Percentiles rank a stretch among this genome's conserved stretches.
phyloP scores from a whole-genome alignment of 164 flowering plant species.

The Echeveria elegans region DNA sequence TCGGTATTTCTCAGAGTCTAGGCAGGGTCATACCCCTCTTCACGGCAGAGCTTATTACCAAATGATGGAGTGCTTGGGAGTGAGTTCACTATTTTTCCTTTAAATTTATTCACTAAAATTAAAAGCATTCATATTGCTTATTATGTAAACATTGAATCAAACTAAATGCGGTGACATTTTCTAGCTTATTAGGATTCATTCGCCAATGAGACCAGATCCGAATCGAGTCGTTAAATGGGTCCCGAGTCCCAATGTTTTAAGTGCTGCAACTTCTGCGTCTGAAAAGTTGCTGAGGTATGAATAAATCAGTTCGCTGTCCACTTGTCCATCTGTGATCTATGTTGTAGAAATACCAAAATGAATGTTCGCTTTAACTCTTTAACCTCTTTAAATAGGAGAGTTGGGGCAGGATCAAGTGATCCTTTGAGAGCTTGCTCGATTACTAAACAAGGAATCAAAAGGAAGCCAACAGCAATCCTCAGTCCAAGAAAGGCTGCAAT shows the following conservation, averaged over 20 bases:
- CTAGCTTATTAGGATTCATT: slow-evolving; percentile 89
- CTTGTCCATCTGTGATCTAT: background rate
- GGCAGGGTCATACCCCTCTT: slow-evolving; percentile 90
- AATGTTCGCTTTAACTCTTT: background rate
- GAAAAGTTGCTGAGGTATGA: slow-evolving; percentile 70
- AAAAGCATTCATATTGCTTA: background rate
- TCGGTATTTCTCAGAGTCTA: slow-evolving; percentile 89
- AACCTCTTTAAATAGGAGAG: slow-evolving; percentile 30
- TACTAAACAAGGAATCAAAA: slow-evolving; percentile 33
- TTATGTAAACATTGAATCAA: background rate
- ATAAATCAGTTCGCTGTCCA: background rate
- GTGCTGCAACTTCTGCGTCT: slow-evolving; percentile 75
- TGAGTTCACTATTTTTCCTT: slow-evolving; percentile 13
- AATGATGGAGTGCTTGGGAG: slow-evolving; percentile 88
- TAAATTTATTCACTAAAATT: background rate
- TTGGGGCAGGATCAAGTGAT: slow-evolving; percentile 59
- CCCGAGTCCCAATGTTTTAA: slow-evolving; percentile 44
- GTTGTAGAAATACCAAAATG: background rate
- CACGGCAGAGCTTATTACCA: slow-evolving; percentile 97
- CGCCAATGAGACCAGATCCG: slow-evolving; percentile 84
- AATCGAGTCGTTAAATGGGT: slow-evolving; percentile 67
- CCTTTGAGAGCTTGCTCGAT: slow-evolving; percentile 67
- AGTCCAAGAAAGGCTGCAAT: slow-evolving; percentile 46
- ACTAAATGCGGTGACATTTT: background rate
- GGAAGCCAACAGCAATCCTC: slow-evolving; percentile 15